These are phyloP conservation scores for Athelia sp. DNA, from an alignment of 1,284 basidiomycete species.

Conservation along the genomic window DNA sequence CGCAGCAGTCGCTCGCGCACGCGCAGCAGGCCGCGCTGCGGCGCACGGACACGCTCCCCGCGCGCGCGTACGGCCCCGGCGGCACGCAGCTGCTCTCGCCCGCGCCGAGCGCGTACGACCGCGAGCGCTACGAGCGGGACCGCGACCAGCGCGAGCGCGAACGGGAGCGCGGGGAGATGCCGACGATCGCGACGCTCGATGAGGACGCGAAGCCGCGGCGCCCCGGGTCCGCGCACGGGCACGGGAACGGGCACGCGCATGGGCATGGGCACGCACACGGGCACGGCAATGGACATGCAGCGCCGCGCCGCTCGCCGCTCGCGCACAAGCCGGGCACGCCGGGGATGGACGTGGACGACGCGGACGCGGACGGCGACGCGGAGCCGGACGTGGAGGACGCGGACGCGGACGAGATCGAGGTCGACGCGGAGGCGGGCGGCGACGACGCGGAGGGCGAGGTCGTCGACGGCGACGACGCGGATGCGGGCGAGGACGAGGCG, in stretches of 20 bases:
- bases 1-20: conserved; percentile 29
- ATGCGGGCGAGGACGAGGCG: no score
- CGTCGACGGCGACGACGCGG: no score
- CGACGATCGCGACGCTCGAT: conserved; percentile 1
- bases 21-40: neutral
- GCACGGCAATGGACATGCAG: no score
- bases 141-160: neutral
- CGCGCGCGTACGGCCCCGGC: conserved; percentile 15
- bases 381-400: conserved; percentile 18
- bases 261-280: conserved; percentile 2
- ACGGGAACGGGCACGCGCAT: conserved; percentile 22
- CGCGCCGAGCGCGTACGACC: conserved; percentile 3
- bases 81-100: conserved; percentile 20
- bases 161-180: neutral
- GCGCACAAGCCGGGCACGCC: conserved; percentile 10
- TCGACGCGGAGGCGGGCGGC: conserved; percentile 10
- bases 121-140: neutral
- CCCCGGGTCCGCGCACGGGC: conserved; percentile 1
- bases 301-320: neutral
- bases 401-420: conserved; percentile 26
- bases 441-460: no score
- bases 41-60: conserved; percentile 20
- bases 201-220: neutral
- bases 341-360: conserved; percentile 10
- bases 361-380: conserved; percentile 14